Evolutionary conservation across 805 yeast genomes (phyloP).

Genomic region (Cyberlindnera galapagoensis): DNA sequence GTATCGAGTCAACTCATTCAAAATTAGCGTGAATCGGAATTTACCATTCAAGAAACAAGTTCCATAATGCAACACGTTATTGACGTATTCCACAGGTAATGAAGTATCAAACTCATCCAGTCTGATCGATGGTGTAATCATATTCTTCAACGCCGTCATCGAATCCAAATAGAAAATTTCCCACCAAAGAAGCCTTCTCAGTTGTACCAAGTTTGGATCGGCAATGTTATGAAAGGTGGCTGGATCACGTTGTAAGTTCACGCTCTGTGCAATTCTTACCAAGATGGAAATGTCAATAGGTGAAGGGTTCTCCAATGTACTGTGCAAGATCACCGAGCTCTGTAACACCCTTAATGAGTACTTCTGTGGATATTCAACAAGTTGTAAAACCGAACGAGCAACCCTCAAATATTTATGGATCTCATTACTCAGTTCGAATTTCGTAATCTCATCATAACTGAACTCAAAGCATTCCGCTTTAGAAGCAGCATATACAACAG

Average conservation of each 20-base stretch:
- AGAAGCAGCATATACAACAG: slow-evolving; percentile 51
- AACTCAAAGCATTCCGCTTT: slow-evolving; percentile 55
- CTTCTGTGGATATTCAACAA: slow-evolving; percentile 45
- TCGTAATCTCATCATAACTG: slow-evolving; percentile 33
- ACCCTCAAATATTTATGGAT: slow-evolving; percentile 44
- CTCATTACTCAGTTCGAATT: slow-evolving; percentile 32
- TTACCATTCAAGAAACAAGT: slow-evolving; percentile 47
- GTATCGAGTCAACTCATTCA: slow-evolving; percentile 46
- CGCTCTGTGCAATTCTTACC: slow-evolving; percentile 48
- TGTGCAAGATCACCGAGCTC: slow-evolving; percentile 44
- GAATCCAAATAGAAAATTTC: slow-evolving; percentile 55
- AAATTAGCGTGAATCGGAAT: slow-evolving; percentile 42
- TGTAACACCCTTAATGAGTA: slow-evolving; percentile 34
- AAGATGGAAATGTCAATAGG: slow-evolving; percentile 50
- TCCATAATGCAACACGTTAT: slow-evolving; percentile 35
- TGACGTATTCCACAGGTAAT: slow-evolving; percentile 42
- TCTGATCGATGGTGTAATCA: slow-evolving; percentile 47
- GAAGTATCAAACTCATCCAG: slow-evolving; percentile 50
- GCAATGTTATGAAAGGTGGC: slow-evolving; percentile 42
- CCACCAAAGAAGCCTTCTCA: slow-evolving; percentile 61
- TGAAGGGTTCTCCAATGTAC: slow-evolving; percentile 50
- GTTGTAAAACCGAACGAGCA: slow-evolving; percentile 42
- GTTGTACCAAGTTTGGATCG: slow-evolving; percentile 42
- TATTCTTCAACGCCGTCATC: slow-evolving; percentile 47
- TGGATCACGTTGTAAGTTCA: slow-evolving; percentile 56